These are phyloP conservation scores for Talaromyces ruber DNA, from an alignment of 495 filamentous ascomycete genomes.

Conservation along the genomic window DNA sequence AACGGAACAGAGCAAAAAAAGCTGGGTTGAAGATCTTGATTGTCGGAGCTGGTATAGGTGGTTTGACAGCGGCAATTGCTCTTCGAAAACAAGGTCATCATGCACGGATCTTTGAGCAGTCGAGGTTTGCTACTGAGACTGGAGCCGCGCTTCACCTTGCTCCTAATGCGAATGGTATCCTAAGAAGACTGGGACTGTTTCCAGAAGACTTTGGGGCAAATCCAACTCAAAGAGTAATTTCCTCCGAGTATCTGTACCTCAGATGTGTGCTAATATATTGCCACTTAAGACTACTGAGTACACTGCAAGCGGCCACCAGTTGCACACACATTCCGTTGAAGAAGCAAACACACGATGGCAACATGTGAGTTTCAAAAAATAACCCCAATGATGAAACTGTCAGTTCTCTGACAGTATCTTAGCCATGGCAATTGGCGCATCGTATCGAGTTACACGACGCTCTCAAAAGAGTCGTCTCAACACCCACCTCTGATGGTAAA, in stretches of 20 bases:
- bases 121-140: slow-evolving; percentile 31
- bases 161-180: slow-evolving; percentile 39
- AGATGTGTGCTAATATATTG: neutral
- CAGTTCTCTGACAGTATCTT: slow-evolving; percentile 10
- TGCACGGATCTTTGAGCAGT: slow-evolving; percentile 29
- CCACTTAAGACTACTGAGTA: slow-evolving; percentile 21
- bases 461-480: slow-evolving; percentile 14
- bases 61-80: slow-evolving; percentile 42
- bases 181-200: slow-evolving; percentile 25
- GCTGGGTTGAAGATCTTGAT: slow-evolving; percentile 27
- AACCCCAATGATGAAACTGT: neutral
- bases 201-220: slow-evolving; percentile 22
- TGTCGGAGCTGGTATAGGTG: slow-evolving; percentile 47
- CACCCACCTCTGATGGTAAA: slow-evolving; percentile 21
- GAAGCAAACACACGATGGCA: slow-evolving; percentile 34
- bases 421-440: slow-evolving; percentile 28
- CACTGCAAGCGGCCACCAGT: slow-evolving; percentile 16
- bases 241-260: neutral
- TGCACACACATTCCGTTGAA: neutral
- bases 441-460: slow-evolving; percentile 42
- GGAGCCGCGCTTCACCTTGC: slow-evolving; percentile 41
- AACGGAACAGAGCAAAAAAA: neutral
- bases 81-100: slow-evolving; percentile 41
- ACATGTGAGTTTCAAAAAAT: slow-evolving; percentile 18
- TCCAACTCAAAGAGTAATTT: slow-evolving; percentile 18